Percentiles rank a stretch among this genome's conserved stretches.
These are phyloP conservation scores for Entomortierella chlamydospora DNA, from an alignment of 192 early-diverging fungal species.

Conservation along the genomic window DNA sequence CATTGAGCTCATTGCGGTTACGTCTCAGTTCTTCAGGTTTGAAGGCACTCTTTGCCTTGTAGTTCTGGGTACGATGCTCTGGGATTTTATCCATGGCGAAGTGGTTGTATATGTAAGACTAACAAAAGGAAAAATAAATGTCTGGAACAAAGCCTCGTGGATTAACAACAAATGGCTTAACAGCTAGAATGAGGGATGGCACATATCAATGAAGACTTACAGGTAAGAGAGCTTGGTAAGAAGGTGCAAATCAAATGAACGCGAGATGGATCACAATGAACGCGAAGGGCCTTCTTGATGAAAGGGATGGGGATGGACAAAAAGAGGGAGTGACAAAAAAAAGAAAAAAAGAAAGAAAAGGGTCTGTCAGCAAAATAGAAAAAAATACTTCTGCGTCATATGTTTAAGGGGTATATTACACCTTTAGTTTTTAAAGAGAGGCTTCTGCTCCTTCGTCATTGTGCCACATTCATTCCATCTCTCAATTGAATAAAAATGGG, in stretches of 20 bases:
- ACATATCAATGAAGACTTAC: background rate
- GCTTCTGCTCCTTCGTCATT: too few relatives aligned
- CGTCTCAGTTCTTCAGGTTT: conserved; percentile 93
- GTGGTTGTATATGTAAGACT: background rate
- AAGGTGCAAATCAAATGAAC: background rate
- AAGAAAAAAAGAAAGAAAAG: too few relatives aligned
- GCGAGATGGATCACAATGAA: conserved; percentile 5
- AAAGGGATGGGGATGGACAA: background rate
- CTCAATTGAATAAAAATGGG: conserved; percentile 54
- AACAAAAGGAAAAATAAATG: background rate
- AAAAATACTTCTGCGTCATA: too few relatives aligned
- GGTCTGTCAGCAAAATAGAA: too few relatives aligned
- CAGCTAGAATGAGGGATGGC: too few relatives aligned
- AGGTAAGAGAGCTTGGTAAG: background rate
- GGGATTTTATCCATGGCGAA: conserved; percentile 61
- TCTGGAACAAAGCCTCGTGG: background rate
- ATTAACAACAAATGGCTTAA: background rate
- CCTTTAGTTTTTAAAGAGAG: too few relatives aligned
- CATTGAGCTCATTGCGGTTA: conserved; percentile 90
- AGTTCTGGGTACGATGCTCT: conserved; percentile 76
- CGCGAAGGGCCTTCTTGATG: background rate
- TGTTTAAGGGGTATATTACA: too few relatives aligned
- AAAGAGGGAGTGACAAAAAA: background rate
- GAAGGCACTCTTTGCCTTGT: conserved; percentile 90
- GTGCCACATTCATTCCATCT: too few relatives aligned